Percentiles rank a stretch among this genome's conserved stretches.
These are phyloP conservation scores for Trametes cubensis DNA, from an alignment of 768 basidiomycete genomes.

Conservation along the genomic window DNA sequence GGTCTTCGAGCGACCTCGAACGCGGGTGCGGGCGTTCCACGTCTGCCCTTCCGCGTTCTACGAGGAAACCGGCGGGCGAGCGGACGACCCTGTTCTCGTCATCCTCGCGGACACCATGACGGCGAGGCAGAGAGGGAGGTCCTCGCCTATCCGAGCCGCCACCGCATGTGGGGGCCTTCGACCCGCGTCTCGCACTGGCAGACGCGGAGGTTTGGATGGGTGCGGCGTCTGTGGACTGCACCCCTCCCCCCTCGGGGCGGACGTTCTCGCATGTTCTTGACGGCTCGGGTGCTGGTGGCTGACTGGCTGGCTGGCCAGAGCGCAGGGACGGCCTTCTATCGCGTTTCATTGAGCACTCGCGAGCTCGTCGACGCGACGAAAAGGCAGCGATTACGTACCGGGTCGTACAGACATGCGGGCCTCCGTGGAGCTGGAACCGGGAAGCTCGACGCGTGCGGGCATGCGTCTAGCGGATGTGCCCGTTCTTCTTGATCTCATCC, in stretches of 20 bases:
- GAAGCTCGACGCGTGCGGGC: too few species aligned
- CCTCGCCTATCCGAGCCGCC: slow-evolving; percentile 11
- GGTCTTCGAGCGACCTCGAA: too few species aligned
- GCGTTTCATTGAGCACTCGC: not conserved
- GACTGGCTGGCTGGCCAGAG: not conserved
- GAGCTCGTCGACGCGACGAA: not conserved
- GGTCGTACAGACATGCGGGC: slow-evolving; percentile 10
- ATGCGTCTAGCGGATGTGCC: too few species aligned
- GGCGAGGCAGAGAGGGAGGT: not conserved
- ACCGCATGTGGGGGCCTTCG: slow-evolving; percentile 4
- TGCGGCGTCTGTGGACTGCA: too few species aligned
- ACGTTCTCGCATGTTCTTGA: slow-evolving; percentile 3
- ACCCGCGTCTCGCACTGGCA: too few species aligned
- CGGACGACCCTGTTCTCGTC: not conserved
- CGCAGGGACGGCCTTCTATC: slow-evolving; percentile 1
- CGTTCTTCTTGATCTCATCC: too few species aligned
- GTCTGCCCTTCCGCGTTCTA: slow-evolving; percentile 2
- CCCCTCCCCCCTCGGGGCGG: not conserved
- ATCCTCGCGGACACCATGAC: not conserved
- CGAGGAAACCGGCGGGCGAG: not conserved
- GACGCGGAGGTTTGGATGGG: too few species aligned
- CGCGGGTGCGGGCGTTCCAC: too few species aligned
- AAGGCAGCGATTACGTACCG: slow-evolving; percentile 23
- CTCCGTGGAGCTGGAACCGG: slow-evolving; percentile 10
- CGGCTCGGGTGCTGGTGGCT: slow-evolving; percentile 1